A percentile compares a stretch with the other conserved stretches of the same genome.
These are phyloP conservation scores for Fusarium nanum DNA, from an alignment of 2,329 filamentous ascomycete genomes.

Conservation along the genomic window DNA sequence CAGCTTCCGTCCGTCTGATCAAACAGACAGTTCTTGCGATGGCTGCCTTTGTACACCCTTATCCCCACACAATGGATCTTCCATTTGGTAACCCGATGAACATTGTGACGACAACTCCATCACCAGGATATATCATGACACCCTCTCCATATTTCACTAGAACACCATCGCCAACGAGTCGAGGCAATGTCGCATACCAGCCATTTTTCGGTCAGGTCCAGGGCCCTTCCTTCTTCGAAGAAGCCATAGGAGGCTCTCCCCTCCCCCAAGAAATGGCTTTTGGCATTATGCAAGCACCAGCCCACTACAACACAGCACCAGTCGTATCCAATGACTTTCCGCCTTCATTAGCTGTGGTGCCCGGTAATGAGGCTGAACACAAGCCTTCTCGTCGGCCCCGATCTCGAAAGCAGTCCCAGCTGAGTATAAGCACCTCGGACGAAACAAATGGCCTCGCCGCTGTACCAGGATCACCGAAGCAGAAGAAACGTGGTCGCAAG, in stretches of 20 bases:
- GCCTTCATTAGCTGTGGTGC: constrained; percentile 11
- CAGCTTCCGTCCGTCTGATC: constrained; percentile 2
- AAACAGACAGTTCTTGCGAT: constrained; percentile 11
- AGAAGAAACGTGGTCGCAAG: constrained; percentile 46
- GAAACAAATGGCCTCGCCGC: not conserved
- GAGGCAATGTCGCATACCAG: constrained; percentile 35
- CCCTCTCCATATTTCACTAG: constrained; percentile 39
- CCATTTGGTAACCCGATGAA: constrained; percentile 28
- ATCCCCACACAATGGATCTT: constrained; percentile 34
- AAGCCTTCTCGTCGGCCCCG: constrained; percentile 19
- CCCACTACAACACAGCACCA: constrained; percentile 25
- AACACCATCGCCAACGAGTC: constrained; percentile 38
- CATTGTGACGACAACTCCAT: constrained; percentile 29
- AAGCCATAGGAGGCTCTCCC: constrained; percentile 41
- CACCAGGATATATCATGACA: constrained; percentile 35
- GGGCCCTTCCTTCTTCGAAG: constrained; percentile 44
- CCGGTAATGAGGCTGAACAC: constrained; percentile 24
- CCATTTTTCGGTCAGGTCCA: constrained; percentile 32
- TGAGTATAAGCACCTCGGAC: constrained; percentile 21
- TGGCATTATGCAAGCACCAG: constrained; percentile 29
- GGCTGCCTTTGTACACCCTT: constrained; percentile 38
- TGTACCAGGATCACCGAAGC: constrained; percentile 18
- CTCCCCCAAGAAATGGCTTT: constrained; percentile 35
- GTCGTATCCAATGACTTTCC: constrained; percentile 8
- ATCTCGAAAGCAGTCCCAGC: constrained; percentile 25